Evolutionary conservation across 2,329 filamentous ascomycete genomes (phyloP).

Genomic region (Exophiala oligosperma): DNA sequence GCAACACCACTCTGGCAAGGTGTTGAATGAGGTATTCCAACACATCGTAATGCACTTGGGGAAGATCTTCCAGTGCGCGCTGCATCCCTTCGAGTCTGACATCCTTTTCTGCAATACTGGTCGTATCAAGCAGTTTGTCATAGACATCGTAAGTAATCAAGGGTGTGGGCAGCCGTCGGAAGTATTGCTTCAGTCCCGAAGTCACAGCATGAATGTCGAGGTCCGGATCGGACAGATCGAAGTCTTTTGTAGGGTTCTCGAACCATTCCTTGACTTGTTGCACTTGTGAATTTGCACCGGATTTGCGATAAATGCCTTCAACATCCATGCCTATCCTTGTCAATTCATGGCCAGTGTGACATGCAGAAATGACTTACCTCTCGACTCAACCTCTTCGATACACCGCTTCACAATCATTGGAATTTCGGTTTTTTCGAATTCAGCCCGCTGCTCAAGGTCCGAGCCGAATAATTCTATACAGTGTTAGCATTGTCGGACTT

Average conservation of each 20-base stretch:
- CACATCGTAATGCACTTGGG: slow-evolving; percentile 80
- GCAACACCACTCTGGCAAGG: slow-evolving; percentile 78
- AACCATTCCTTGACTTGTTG: slow-evolving; percentile 90
- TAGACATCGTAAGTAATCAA: slow-evolving; percentile 92
- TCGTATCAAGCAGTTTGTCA: slow-evolving; percentile 74
- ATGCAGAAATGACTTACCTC: slow-evolving; percentile 54
- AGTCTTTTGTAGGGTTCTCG: slow-evolving; percentile 71
- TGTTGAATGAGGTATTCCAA: slow-evolving; percentile 95
- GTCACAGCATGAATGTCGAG: slow-evolving; percentile 96
- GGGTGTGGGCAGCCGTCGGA: slow-evolving; percentile 86
- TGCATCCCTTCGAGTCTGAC: slow-evolving; percentile 72
- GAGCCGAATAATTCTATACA: slow-evolving; percentile 74
- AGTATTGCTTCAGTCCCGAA: slow-evolving; percentile 94
- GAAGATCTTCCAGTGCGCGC: slow-evolving; percentile 74
- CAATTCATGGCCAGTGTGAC: slow-evolving; percentile 12
- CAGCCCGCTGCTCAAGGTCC: slow-evolving; percentile 80
- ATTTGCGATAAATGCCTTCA: slow-evolving; percentile 97
- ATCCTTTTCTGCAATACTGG: slow-evolving; percentile 55
- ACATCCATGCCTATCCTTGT: slow-evolving; percentile 71
- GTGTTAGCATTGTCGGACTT: slow-evolving; percentile 9
- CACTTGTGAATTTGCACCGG: slow-evolving; percentile 86
- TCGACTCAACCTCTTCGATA: slow-evolving; percentile 92
- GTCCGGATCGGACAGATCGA: slow-evolving; percentile 89
- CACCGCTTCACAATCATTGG: slow-evolving; percentile 89
- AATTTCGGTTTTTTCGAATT: slow-evolving; percentile 85